A percentile compares a stretch with the other conserved stretches of the same genome.
These are phyloP conservation scores for Hypomontagnella submonticulosa DNA, from an alignment of 495 filamentous ascomycete genomes.

Conservation along the genomic window DNA sequence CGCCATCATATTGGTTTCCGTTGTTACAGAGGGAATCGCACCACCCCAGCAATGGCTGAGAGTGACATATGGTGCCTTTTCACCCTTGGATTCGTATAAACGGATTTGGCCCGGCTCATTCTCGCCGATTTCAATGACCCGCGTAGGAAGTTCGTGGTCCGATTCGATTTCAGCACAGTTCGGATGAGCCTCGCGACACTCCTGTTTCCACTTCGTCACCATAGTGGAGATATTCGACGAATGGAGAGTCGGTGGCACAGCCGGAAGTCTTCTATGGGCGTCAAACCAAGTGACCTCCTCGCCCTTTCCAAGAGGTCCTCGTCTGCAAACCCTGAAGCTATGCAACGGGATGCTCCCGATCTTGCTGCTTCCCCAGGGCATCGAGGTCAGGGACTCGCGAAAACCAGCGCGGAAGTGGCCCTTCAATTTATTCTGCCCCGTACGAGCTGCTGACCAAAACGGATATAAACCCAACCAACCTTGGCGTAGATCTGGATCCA, in stretches of 20 bases:
- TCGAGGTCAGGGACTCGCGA: slow-evolving; percentile 11
- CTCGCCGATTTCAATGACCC: slow-evolving; percentile 32
- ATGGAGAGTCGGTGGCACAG: neutral
- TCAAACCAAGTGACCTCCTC: slow-evolving; percentile 20
- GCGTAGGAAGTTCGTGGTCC: slow-evolving; percentile 22
- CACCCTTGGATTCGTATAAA: slow-evolving; percentile 19
- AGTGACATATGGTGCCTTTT: slow-evolving; percentile 23
- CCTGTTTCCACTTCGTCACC: slow-evolving; percentile 13
- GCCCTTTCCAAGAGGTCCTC: neutral
- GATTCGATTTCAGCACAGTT: slow-evolving; percentile 4
- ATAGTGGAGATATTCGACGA: slow-evolving; percentile 3
- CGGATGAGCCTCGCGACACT: slow-evolving; percentile 11
- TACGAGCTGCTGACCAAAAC: slow-evolving; percentile 13
- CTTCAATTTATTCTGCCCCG: slow-evolving; percentile 22
- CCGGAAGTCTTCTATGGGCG: slow-evolving; percentile 19
- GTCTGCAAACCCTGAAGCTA: slow-evolving; percentile 29
- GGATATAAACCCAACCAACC: slow-evolving; percentile 38
- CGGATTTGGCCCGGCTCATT: neutral
- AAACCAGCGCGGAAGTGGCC: slow-evolving; percentile 36
- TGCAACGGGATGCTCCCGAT: slow-evolving; percentile 29
- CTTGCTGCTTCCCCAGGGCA: slow-evolving; percentile 27
- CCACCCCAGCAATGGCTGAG: slow-evolving; percentile 41
- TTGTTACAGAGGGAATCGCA: slow-evolving; percentile 21
- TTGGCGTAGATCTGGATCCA: slow-evolving; percentile 15
- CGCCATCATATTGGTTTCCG: slow-evolving; percentile 3